phyloP scores from a whole-genome alignment of 1,284 basidiomycete genomes.

The Heimioporus retisporus region DNA sequence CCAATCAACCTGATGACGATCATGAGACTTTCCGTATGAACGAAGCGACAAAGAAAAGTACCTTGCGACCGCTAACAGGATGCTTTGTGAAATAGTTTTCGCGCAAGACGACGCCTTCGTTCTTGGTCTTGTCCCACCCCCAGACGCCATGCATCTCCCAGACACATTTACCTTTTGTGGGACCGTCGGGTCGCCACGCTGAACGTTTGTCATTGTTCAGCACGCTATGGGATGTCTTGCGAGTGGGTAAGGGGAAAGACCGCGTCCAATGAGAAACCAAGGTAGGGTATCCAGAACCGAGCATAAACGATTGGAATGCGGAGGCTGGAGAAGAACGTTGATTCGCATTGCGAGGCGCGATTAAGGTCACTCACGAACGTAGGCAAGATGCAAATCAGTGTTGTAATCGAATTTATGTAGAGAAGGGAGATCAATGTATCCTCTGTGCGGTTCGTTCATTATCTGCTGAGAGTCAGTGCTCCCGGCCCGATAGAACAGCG shows the following conservation, averaged over 20 bases:
- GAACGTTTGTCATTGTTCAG: constrained; percentile 68
- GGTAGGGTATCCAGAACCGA: constrained; percentile 85
- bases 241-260: constrained; percentile 89
- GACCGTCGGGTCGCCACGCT: constrained; percentile 80
- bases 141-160: constrained; percentile 97
- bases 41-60: constrained; percentile 32
- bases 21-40: constrained; percentile 5
- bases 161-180: constrained; percentile 77
- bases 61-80: constrained; percentile 68
- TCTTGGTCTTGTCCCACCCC: constrained; percentile 84
- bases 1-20: constrained; percentile 72
- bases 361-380: constrained; percentile 70
- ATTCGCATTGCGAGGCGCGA: constrained; percentile 3
- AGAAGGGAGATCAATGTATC: constrained; percentile 88
- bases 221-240: constrained; percentile 63
- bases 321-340: constrained; percentile 60
- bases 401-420: constrained; percentile 94
- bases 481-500: not conserved
- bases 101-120: constrained; percentile 80
- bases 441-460: constrained; percentile 98
- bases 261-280: constrained; percentile 80
- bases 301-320: constrained; percentile 86
- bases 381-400: constrained; percentile 91
- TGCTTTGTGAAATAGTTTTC: constrained; percentile 90
- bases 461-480: constrained; percentile 59